phyloP scores from a whole-genome alignment of 1,284 basidiomycete species.

The Phylloporus sp. region DNA sequence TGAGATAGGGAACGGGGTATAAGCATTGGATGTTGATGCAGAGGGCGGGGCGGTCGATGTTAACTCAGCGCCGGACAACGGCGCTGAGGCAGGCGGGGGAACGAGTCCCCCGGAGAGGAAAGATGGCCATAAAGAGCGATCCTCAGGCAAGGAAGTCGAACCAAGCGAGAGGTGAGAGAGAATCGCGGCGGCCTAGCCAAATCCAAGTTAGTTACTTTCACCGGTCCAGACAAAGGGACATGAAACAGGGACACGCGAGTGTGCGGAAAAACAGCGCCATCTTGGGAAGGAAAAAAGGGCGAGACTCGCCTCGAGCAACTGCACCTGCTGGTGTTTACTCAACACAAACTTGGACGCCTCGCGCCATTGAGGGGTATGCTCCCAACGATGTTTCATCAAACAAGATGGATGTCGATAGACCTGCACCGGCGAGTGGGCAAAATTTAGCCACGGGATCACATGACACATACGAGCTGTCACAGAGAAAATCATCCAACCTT shows the following conservation, averaged over 20 bases:
- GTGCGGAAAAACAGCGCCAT: neutral
- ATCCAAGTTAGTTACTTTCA: slow-evolving; percentile 9
- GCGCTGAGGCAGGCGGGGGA: slow-evolving; percentile 50
- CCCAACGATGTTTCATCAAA: slow-evolving; percentile 97
- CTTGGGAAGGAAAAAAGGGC: neutral
- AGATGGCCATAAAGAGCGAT: slow-evolving; percentile 86
- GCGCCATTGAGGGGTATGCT: slow-evolving; percentile 97
- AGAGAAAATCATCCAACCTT: slow-evolving; percentile 57
- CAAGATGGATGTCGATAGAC: slow-evolving; percentile 95
- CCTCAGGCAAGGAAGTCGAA: slow-evolving; percentile 84
- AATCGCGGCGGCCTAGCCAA: slow-evolving; percentile 85
- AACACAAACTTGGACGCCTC: slow-evolving; percentile 93
- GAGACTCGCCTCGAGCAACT: slow-evolving; percentile 81
- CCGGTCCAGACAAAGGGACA: neutral
- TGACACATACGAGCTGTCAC: neutral
- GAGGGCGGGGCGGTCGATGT: slow-evolving; percentile 5
- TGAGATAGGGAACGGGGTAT: slow-evolving; percentile 37
- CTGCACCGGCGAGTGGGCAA: slow-evolving; percentile 41
- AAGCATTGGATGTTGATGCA: slow-evolving; percentile 23
- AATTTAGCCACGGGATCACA: slow-evolving; percentile 5
- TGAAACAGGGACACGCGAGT: slow-evolving; percentile 5
- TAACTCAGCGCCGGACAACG: slow-evolving; percentile 18
- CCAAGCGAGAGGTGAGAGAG: slow-evolving; percentile 80
- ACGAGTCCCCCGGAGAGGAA: slow-evolving; percentile 74
- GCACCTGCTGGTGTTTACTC: slow-evolving; percentile 98